Evolutionary conservation across 1,139 yeast species (phyloP), one percentile per base, ranked within the genome.

Genomic region (Yamadazyma epiphylla): DNA sequence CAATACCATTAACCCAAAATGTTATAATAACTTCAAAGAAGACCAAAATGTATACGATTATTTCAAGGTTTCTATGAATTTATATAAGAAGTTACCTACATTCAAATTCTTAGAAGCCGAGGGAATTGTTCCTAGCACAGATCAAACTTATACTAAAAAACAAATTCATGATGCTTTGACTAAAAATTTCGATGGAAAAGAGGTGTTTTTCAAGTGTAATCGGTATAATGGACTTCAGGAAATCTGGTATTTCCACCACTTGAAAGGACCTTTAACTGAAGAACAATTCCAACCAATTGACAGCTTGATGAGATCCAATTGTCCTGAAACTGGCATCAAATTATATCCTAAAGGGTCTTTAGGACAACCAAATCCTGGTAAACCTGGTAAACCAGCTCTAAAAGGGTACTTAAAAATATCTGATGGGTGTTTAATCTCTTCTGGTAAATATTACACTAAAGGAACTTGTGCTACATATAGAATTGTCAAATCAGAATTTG

Each of bases 161-260:
- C 79, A 85, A 49, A 78, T 91, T 35, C 69, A 74, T 32, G 60
- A 63, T 20, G 95, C 94, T 0, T 64, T 91, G 38, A 57, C 60
- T 22, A 60, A 67, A 22, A 74, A 76, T 33, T 80, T 79, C 47
- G 20, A 17, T 10, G 85, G 80, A 9, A 66, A 70, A 22, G 58
- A 71, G 2, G 94, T 85, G 4, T 80, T 64, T 49, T 75, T 89
- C 51, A 77, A 78, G 42, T 88, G 96, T 62, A 51, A 51, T 30
- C 60, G 66, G 28, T 67, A 61, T 46, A 64, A 76, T 34, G 89
- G 87, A 0, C 58, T 91, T 26, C 84, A 79, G 46, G 96, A 91
- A 55, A 72, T 91, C 17, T 89, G 96, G 96, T 91, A 89, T 58
- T 89, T 74, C 60, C 91, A 85, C 59, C 73, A 81, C 39, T 63